A percentile compares a stretch with the other conserved stretches of the same genome.
Conservation (phyloP, 2,329 filamentous ascomycete species). For the Hyphodiscus sp. region DNA sequence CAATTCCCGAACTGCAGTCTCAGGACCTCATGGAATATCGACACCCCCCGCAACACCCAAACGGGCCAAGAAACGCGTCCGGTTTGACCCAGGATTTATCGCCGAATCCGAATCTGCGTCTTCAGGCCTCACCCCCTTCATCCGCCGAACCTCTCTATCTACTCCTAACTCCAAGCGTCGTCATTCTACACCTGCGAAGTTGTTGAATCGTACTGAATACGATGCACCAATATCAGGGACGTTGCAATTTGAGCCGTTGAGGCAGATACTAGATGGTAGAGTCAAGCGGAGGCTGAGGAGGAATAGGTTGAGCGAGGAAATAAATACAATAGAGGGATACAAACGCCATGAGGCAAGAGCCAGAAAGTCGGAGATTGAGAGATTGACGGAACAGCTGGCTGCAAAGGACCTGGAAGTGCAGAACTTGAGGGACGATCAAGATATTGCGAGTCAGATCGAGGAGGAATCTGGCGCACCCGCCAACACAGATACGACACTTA, state of each 20-base stretch:
- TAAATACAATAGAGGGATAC: conserved; percentile 45
- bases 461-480: conserved; percentile 18
- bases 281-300: conserved; percentile 51
- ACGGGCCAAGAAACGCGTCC: conserved; percentile 42
- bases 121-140: conserved; percentile 53
- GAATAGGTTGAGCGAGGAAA: conserved; percentile 51
- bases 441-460: conserved; percentile 25
- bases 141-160: conserved; percentile 44
- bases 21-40: conserved; percentile 16
- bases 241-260: conserved; percentile 42
- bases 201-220: conserved; percentile 19
- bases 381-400: conserved; percentile 41
- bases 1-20: neutral
- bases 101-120: conserved; percentile 28
- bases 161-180: conserved; percentile 36
- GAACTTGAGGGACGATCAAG: conserved; percentile 24
- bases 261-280: conserved; percentile 50
- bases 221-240: conserved; percentile 31
- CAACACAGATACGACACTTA: conserved; percentile 11
- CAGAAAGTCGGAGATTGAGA: conserved; percentile 41
- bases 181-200: conserved; percentile 37
- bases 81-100: conserved; percentile 49
- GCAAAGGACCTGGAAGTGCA: conserved; percentile 26
- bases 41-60: conserved; percentile 26
- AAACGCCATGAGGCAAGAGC: conserved; percentile 36